Conservation (phyloP, 2,329 filamentous ascomycete species). For the Xylariales sp. region DNA sequence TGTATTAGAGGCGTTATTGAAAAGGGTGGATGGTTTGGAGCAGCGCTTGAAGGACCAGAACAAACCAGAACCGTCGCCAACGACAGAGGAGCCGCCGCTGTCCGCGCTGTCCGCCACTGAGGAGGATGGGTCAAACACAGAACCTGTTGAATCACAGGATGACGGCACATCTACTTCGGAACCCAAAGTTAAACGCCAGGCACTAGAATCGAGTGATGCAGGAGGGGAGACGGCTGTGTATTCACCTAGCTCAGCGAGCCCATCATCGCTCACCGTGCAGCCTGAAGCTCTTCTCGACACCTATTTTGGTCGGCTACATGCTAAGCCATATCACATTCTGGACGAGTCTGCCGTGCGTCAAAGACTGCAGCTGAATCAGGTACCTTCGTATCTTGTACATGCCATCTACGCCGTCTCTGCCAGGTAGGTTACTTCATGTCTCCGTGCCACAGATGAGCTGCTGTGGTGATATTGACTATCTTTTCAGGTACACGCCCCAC, state of each 20-base stretch:
- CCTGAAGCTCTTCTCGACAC: slow-evolving; percentile 67
- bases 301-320: slow-evolving; percentile 76
- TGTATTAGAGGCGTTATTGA: slow-evolving; percentile 77
- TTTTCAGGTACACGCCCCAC: slow-evolving; percentile 62
- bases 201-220: slow-evolving; percentile 30
- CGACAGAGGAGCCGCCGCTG: slow-evolving; percentile 25
- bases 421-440: slow-evolving; percentile 40
- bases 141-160: slow-evolving; percentile 12
- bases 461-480: too few relatives aligned
- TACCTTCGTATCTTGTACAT: slow-evolving; percentile 51
- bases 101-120: slow-evolving; percentile 13
- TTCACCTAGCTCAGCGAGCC: slow-evolving; percentile 37
- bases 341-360: slow-evolving; percentile 74
- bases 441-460: slow-evolving; percentile 13
- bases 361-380: slow-evolving; percentile 62
- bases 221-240: slow-evolving; percentile 34
- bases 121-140: slow-evolving; percentile 17
- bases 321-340: slow-evolving; percentile 76
- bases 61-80: slow-evolving; percentile 31
- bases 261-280: slow-evolving; percentile 42
- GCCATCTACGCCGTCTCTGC: slow-evolving; percentile 59
- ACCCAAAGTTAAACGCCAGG: slow-evolving; percentile 34
- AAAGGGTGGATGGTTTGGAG: slow-evolving; percentile 80
- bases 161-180: slow-evolving; percentile 28
- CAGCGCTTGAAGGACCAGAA: slow-evolving; percentile 68